These are phyloP conservation scores for Elsinoe necatrix DNA, from an alignment of 2,329 filamentous ascomycete species.

Conservation along the genomic window DNA sequence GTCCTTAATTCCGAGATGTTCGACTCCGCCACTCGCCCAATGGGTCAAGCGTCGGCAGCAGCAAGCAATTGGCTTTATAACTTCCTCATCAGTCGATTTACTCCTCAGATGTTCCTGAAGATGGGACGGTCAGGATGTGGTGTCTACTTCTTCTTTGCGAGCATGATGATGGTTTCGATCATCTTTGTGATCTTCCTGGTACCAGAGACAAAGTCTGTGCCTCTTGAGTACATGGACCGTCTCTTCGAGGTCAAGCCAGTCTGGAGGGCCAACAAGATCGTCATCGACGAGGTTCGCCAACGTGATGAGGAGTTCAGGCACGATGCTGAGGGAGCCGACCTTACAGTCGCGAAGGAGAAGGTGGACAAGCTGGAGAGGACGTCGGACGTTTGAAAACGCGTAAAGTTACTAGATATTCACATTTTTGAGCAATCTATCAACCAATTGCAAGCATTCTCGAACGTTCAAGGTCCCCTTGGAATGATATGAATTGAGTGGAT, in stretches of 20 bases:
- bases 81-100: constrained; percentile 61
- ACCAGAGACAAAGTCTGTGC: constrained; percentile 38
- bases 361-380: constrained; percentile 24
- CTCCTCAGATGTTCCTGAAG: constrained; percentile 50
- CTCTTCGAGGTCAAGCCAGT: constrained; percentile 39
- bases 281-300: constrained; percentile 29
- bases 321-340: constrained; percentile 31
- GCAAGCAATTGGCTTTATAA: constrained; percentile 67
- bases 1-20: constrained; percentile 69
- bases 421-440: neutral
- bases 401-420: neutral
- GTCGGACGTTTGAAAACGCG: neutral
- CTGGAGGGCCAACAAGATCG: constrained; percentile 32
- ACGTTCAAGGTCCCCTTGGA: no score
- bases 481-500: no score
- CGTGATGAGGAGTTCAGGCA: constrained; percentile 36
- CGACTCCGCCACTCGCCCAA: constrained; percentile 56
- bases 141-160: constrained; percentile 40
- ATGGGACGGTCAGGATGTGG: constrained; percentile 35
- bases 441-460: neutral
- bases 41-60: constrained; percentile 64
- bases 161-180: constrained; percentile 37
- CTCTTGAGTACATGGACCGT: constrained; percentile 40
- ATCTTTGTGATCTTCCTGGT: constrained; percentile 40
- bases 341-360: constrained; percentile 32